Conservation (phyloP, 2,329 filamentous ascomycete species). For the Hymenoscyphus repandus region DNA sequence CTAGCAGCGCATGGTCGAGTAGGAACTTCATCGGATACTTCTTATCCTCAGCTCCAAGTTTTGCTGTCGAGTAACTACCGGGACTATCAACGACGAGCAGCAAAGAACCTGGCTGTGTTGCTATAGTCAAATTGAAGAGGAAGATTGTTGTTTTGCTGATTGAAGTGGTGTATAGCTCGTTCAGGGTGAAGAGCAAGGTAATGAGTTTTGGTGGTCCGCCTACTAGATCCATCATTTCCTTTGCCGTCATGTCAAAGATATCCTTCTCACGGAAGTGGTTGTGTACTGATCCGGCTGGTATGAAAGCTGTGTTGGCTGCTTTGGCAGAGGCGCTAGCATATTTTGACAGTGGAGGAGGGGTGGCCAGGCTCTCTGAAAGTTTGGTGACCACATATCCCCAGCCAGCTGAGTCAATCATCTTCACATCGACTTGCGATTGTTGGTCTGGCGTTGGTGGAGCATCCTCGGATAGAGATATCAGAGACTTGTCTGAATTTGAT, state of each 20-base stretch:
- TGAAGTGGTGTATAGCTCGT: slow-evolving; percentile 83
- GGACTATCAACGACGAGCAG: slow-evolving; percentile 89
- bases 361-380: slow-evolving; percentile 53
- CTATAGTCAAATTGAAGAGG: slow-evolving; percentile 61
- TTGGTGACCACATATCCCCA: slow-evolving; percentile 62
- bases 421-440: slow-evolving; percentile 37
- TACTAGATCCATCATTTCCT: slow-evolving; percentile 29
- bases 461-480: slow-evolving; percentile 6
- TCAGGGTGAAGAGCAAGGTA: slow-evolving; percentile 89
- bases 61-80: slow-evolving; percentile 83
- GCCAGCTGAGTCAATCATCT: slow-evolving; percentile 75
- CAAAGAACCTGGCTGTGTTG: slow-evolving; percentile 53
- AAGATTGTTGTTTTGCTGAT: slow-evolving; percentile 70
- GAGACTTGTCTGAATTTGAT: slow-evolving; percentile 1
- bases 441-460: slow-evolving; percentile 9
- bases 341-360: slow-evolving; percentile 43
- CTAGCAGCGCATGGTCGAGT: slow-evolving; percentile 72
- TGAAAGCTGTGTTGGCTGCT: slow-evolving; percentile 41
- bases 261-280: slow-evolving; percentile 44
- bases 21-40: slow-evolving; percentile 94
- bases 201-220: slow-evolving; percentile 49
- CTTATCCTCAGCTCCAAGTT: slow-evolving; percentile 53
- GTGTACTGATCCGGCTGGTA: slow-evolving; percentile 36
- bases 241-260: slow-evolving; percentile 38
- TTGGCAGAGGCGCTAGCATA: slow-evolving; percentile 46